A percentile compares a stretch with the other conserved stretches of the same genome.
phyloP scores from a whole-genome alignment of 805 yeast genomes.

The Saccharomycopsis oosterbeekiorum region DNA sequence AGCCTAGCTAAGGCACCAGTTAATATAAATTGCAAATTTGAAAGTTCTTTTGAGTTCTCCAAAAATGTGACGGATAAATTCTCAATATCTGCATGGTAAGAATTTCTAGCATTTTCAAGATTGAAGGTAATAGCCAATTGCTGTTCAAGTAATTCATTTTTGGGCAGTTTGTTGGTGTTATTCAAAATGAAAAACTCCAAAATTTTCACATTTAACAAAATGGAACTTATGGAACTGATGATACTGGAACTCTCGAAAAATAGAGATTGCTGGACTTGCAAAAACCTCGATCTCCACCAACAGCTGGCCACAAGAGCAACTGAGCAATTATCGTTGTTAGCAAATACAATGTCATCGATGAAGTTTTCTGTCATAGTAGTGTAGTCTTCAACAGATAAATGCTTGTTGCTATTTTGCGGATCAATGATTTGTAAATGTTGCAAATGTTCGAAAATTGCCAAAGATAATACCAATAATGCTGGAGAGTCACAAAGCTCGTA shows the following conservation, averaged over 20 bases:
- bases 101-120: slow-evolving; percentile 59
- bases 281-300: slow-evolving; percentile 73
- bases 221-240: slow-evolving; percentile 22
- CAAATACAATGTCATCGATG: neutral
- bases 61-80: slow-evolving; percentile 47
- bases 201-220: neutral
- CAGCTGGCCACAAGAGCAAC: slow-evolving; percentile 37
- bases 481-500: slow-evolving; percentile 51
- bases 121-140: slow-evolving; percentile 40
- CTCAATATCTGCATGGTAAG: slow-evolving; percentile 56
- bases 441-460: slow-evolving; percentile 35
- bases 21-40: slow-evolving; percentile 52
- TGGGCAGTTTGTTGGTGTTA: slow-evolving; percentile 20
- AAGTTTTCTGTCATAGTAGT: neutral
- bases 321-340: slow-evolving; percentile 18
- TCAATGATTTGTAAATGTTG: slow-evolving; percentile 25
- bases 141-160: slow-evolving; percentile 17
- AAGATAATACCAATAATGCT: slow-evolving; percentile 33
- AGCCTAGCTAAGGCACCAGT: slow-evolving; percentile 87
- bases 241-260: slow-evolving; percentile 50
- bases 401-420: slow-evolving; percentile 6
- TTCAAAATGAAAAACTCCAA: slow-evolving; percentile 16
- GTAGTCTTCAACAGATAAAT: neutral
- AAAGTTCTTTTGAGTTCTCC: slow-evolving; percentile 44
- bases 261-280: slow-evolving; percentile 55